Percentiles rank a stretch among this genome's conserved stretches.
These are phyloP conservation scores for Trametes maxima DNA, from an alignment of 768 basidiomycete genomes.

Conservation along the genomic window DNA sequence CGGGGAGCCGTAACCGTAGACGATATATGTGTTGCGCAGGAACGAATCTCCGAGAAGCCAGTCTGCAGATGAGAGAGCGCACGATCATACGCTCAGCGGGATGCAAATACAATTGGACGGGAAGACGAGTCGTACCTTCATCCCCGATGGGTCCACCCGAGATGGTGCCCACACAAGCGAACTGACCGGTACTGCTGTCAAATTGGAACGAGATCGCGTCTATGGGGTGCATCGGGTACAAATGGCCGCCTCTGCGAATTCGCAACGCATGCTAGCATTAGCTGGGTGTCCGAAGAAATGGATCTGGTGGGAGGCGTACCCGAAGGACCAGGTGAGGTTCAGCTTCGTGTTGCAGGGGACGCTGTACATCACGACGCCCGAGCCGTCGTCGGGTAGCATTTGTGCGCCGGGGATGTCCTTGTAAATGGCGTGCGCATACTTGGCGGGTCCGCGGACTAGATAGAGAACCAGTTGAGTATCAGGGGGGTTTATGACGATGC, in stretches of 20 bases:
- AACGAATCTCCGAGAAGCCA: not conserved
- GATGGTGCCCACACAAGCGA: not conserved
- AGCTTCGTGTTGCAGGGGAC: slow-evolving; percentile 1
- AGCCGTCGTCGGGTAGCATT: not conserved
- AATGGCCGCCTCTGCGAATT: not conserved
- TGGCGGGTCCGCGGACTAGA: not conserved
- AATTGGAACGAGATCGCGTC: not conserved
- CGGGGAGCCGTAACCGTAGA: not conserved
- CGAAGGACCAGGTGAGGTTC: slow-evolving; percentile 3
- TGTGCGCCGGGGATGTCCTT: not conserved
- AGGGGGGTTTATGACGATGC: not conserved
- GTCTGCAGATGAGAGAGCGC: not conserved
- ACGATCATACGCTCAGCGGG: not conserved
- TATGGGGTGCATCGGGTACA: slow-evolving; percentile 2
- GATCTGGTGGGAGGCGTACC: not conserved
- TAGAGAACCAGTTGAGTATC: not conserved
- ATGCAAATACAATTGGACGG: not conserved
- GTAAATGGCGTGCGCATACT: not conserved
- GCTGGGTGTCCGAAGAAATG: not conserved
- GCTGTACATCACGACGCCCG: not conserved
- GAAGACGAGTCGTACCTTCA: not conserved
- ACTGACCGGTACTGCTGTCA: not conserved
- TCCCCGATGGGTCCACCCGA: not conserved
- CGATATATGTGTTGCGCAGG: slow-evolving; percentile 1
- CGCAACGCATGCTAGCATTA: not conserved